Base-by-base conservation (phyloP, 345 rosid species). In the Pistacia integerrima region DNA sequence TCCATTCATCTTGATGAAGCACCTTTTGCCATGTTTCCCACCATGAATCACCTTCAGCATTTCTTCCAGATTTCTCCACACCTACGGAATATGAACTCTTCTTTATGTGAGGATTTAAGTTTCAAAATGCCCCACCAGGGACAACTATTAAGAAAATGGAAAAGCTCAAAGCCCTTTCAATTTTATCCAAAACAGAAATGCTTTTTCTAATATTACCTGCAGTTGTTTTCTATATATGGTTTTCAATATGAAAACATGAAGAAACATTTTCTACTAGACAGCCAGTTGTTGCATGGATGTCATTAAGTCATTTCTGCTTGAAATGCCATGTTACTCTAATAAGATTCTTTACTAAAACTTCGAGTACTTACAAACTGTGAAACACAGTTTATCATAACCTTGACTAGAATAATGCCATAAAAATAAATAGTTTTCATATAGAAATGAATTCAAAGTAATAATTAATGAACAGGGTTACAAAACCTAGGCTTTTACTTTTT, bases 21-120 rank as follows among this genome's bases (percentile, higher is more conserved):
- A 96, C 92, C 87, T 96, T 98, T 83, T 91, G 95, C 99, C 99
- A 96, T 64, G 97, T 96, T 79, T 96, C 98, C 99, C 98, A 93
- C 99, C 99, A 96, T 22, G 98, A 88, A 83, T 96, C 98, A 72
- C 98, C 99, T 81, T 90, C 99, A 10, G 91, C 91, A 84, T 91
- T 96, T 82, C 82, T 90, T 82, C 99, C 98, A 72, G 98, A 96
- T 85, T 96, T 96, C 83, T 96, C 99, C 77, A 93, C 99, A 57
- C 99, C 99, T 96, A 73, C 36, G 61, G 77, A 69, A 77, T 38
- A 59, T 63, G 61, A 5, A 41, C 46, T 5, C 46, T 5, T 41
- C 46, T 7, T 41, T 41, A 8, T 5, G 46, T 7, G 46, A 41
- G 46, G 46, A 77, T 61, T 9, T 57, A 35, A 59, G 35, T 44